Base-by-base conservation (phyloP, 1,284 basidiomycete genomes). In the Xerocomus amazonicus region DNA sequence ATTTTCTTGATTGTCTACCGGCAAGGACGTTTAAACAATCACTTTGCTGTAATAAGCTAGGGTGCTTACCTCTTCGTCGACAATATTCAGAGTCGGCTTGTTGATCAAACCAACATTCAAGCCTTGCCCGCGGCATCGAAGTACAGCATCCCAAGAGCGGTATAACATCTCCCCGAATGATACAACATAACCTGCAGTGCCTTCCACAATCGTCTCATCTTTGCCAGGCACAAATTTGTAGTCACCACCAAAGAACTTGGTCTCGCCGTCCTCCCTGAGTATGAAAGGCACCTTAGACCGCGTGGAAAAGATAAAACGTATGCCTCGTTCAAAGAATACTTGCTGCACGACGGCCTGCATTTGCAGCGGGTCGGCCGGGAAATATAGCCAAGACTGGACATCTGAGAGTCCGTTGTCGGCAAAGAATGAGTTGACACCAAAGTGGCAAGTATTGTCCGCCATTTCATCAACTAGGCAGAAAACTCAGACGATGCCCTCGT, bases 361-460 rank as follows among this genome's bases (percentile, higher is more conserved):
- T 67, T 92, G 90, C 32, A 78, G 66, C 9, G 84, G 70, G 61
- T 92, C 90, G 7, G 87, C 90, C 29, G 90, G 89, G 83, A 92
- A 92, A 73, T 92, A 92, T 27, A 92, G 72, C 73, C 76, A 83
- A 9, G 88, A 84, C 44, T 88, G 79, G 16, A 80, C 79, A 65
- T 92, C 90, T 10, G 80, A 75, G 35, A 92, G 82, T 37, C 87
- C 87, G 63, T 92, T 92, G 70, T 92, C 90, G 4, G 84, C 87
- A 65, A 91, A 92, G 74, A 92, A 79, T 52, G 81, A 82, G 78
- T 92, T 92, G 67, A 92, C 66, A 57, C 89, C 86, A 58, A 87
- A 88, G 68, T 87, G 84, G 61, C 87, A 91, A 12, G 88, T 92
- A 72, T 92, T 92, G 69, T 92, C 90, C 10, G 88, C 89, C 79